Conservation (phyloP, 345 rosid species). For the Syzygium aromaticum region DNA sequence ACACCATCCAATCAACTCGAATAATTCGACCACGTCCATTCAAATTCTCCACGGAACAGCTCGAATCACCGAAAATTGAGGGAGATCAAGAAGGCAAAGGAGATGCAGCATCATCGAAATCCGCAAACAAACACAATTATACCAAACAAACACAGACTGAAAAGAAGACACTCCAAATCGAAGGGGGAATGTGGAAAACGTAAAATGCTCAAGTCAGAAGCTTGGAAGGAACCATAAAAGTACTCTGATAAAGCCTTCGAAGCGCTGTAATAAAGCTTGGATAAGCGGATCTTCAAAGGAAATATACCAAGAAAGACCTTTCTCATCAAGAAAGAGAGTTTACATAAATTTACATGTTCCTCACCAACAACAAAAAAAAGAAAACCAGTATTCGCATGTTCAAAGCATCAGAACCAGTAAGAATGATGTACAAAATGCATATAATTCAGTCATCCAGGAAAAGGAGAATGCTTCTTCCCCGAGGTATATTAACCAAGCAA, state of each 20-base stretch:
- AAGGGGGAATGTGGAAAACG: background rate
- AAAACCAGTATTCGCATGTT: background rate
- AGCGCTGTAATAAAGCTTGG: background rate
- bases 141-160: background rate
- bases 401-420: background rate
- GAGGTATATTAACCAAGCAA: background rate
- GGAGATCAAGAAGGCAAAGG: background rate
- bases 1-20: background rate
- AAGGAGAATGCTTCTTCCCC: background rate
- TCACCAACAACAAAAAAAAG: background rate
- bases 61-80: background rate
- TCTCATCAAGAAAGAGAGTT: background rate
- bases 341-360: background rate
- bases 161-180: background rate
- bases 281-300: background rate
- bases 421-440: background rate
- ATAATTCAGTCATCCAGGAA: background rate
- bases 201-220: background rate
- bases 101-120: background rate
- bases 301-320: background rate
- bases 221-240: background rate
- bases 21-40: background rate
- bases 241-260: background rate
- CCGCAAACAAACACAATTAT: background rate
- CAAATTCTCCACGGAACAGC: background rate